A percentile compares a stretch with the other conserved stretches of the same genome.
Evolutionary conservation across 139 green algal genomes (phyloP).

Genomic region (Medakamo hakoo): DNA sequence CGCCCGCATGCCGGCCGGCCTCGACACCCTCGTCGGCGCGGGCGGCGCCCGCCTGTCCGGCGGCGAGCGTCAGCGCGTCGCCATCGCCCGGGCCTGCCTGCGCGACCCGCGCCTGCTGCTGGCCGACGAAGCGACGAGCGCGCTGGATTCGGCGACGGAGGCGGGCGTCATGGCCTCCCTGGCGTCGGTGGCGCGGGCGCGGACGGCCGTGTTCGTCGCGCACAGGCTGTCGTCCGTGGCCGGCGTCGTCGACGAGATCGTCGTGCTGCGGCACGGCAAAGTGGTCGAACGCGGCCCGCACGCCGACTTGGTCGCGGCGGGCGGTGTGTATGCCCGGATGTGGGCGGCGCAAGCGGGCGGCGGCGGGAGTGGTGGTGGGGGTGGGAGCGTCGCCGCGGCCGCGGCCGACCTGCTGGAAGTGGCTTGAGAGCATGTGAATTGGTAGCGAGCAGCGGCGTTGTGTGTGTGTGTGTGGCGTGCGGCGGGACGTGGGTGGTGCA

Average conservation of each 20-base stretch:
- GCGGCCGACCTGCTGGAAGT: no score
- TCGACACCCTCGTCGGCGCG: slow-evolving; percentile 61
- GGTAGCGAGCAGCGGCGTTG: no score
- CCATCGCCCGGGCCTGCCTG: slow-evolving; percentile 75
- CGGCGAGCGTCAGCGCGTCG: slow-evolving; percentile 90
- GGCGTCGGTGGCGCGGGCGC: slow-evolving; percentile 24
- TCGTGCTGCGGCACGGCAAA: slow-evolving; percentile 22
- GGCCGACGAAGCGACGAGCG: slow-evolving; percentile 70
- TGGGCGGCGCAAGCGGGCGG: slow-evolving; percentile 50
- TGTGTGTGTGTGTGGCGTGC: no score
- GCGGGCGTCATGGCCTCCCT: slow-evolving; percentile 49
- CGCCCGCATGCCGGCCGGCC: slow-evolving; percentile 40
- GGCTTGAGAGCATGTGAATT: no score
- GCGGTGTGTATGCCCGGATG: slow-evolving; percentile 52
- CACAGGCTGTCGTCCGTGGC: slow-evolving; percentile 74
- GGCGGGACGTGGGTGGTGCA: no score
- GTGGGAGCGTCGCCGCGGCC: no score
- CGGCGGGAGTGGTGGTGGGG: no score
- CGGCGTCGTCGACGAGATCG: slow-evolving; percentile 16
- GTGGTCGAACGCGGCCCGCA: slow-evolving; percentile 62
- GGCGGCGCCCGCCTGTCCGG: slow-evolving; percentile 74
- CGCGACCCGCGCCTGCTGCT: slow-evolving; percentile 34
- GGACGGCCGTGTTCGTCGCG: slow-evolving; percentile 86
- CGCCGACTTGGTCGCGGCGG: slow-evolving; percentile 41
- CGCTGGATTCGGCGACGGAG: slow-evolving; percentile 76